phyloP scores from a whole-genome alignment of 768 basidiomycete species.

The Amyloporia xantha region DNA sequence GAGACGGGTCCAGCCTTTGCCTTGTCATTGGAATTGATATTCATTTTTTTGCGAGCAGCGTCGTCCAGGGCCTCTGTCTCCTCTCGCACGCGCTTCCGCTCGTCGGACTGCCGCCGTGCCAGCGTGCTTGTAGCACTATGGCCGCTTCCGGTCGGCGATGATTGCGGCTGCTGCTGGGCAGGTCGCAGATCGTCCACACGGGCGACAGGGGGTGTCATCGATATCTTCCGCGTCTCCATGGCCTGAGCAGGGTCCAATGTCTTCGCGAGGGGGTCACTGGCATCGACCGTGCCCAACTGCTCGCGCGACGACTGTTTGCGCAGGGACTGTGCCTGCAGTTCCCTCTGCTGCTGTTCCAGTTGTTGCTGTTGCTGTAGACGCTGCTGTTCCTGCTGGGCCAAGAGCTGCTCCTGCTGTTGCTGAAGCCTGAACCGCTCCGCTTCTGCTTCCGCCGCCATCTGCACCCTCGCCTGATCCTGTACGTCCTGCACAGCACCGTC shows the following conservation, averaged over 20 bases:
- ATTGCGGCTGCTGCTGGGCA: conserved; percentile 9
- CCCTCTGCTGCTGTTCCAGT: neutral
- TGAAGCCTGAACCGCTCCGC: too few relatives aligned
- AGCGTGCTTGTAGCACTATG: conserved; percentile 26
- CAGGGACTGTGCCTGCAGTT: conserved; percentile 24
- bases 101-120: conserved; percentile 36
- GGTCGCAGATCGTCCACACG: conserved; percentile 39
- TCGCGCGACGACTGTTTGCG: conserved; percentile 45
- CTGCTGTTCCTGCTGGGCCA: conserved; percentile 11
- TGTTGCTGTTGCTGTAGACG: conserved; percentile 26
- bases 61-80: conserved; percentile 35
- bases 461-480: conserved; percentile 14
- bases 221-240: conserved; percentile 70
- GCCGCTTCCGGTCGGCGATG: conserved; percentile 4
- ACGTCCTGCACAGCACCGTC: conserved; percentile 52
- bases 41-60: conserved; percentile 43
- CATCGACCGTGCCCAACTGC: conserved; percentile 24
- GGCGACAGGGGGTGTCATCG: conserved; percentile 72
- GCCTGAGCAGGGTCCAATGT: conserved; percentile 61
- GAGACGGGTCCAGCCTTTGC: conserved; percentile 7
- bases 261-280: conserved; percentile 22
- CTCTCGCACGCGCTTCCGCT: conserved; percentile 46
- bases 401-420: conserved; percentile 3
- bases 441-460: conserved; percentile 4
- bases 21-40: conserved; percentile 10